Base-by-base conservation (phyloP, 2,329 filamentous ascomycete genomes). In the Phialophora tarda region DNA sequence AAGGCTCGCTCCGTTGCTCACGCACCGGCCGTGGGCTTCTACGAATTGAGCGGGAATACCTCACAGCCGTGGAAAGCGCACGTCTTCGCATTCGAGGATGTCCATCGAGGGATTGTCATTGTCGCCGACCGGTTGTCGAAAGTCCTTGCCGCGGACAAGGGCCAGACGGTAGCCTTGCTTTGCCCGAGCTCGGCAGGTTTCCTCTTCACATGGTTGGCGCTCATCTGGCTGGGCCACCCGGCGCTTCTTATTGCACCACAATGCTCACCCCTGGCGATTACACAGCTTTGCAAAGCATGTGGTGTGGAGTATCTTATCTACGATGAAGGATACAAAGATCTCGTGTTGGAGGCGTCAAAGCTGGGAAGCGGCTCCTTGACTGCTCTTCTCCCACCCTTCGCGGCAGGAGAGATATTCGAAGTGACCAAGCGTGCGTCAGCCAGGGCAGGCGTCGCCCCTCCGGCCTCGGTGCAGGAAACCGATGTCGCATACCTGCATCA, bases 401-500 rank as follows among this genome's bases (percentile, higher is more conserved):
- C 26, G 0, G 30, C 21, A 0, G 30, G 30, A 38, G 62, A 67
- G 5, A 58, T 62, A 8, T 59, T 65, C 26, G 59, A 65, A n/a
- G 51, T 48, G 11, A 55, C 67, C 11, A 51, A 53, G 44, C 4
- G 17, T 14, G 4, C 44, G 3, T 7, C n/a, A 24, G 8, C 3
- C 7, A 30, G 47, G 0, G 8, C 24, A 50, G n/a, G 1, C 30
- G 28, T 28, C 6, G 17, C 30, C 17, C 7, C 30, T 4, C 7
- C 28, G n/a, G 47, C 44, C 58, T 62, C 24, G 3, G 47, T 23
- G 2, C 28, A 58, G 8, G 74, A 77, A 7, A 69, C 71, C 1
- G 80, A 84, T 12, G 73, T 83, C 14, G 86, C 87, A 0, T 89
- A 88, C 73, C 77, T 88, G 26, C 83, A 85, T 69, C 87, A 90